A percentile compares a stretch with the other conserved stretches of the same genome.
These are phyloP conservation scores for Pleurotus giganteus DNA, from an alignment of 768 basidiomycete species.

Conservation along the genomic window DNA sequence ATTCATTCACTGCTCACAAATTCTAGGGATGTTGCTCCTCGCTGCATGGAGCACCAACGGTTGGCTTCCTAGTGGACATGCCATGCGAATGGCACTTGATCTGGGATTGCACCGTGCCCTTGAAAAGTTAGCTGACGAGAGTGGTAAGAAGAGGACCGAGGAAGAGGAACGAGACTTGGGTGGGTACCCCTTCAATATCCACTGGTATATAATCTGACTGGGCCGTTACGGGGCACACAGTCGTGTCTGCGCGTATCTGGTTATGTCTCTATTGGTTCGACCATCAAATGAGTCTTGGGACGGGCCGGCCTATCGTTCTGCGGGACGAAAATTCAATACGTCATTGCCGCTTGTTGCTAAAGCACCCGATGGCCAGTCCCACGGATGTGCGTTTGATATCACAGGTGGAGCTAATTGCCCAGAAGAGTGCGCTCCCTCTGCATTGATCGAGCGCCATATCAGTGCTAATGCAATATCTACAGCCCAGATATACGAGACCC, in stretches of 20 bases:
- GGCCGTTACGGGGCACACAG: conserved; percentile 32
- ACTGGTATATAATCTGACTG: conserved; percentile 9
- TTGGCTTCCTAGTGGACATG: conserved; percentile 94
- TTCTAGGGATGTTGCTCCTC: conserved; percentile 81
- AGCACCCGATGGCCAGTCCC: conserved; percentile 83
- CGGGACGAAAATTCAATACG: conserved; percentile 86
- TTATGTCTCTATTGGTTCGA: conserved; percentile 89
- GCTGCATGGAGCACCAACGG: conserved; percentile 95
- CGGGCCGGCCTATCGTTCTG: conserved; percentile 85
- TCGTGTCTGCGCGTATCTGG: conserved; percentile 93
- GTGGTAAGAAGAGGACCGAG: conserved; percentile 55
- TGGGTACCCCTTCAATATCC: conserved; percentile 29
- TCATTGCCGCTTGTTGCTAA: conserved; percentile 78
- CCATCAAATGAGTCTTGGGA: conserved; percentile 83
- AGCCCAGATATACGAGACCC: conserved; percentile 94
- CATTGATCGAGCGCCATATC: conserved; percentile 1
- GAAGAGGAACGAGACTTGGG: conserved; percentile 89
- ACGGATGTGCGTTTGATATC: conserved; percentile 90
- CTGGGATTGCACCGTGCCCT: conserved; percentile 90
- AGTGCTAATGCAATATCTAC: conserved; percentile 1
- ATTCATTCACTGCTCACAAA: conserved; percentile 12
- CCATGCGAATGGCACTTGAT: conserved; percentile 94
- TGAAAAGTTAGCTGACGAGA: conserved; percentile 82
- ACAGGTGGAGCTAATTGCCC: conserved; percentile 84
- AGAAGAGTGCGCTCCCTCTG: conserved; percentile 68